phyloP scores from a whole-genome alignment of 345 rosid species.

The Trapa bicornis region DNA sequence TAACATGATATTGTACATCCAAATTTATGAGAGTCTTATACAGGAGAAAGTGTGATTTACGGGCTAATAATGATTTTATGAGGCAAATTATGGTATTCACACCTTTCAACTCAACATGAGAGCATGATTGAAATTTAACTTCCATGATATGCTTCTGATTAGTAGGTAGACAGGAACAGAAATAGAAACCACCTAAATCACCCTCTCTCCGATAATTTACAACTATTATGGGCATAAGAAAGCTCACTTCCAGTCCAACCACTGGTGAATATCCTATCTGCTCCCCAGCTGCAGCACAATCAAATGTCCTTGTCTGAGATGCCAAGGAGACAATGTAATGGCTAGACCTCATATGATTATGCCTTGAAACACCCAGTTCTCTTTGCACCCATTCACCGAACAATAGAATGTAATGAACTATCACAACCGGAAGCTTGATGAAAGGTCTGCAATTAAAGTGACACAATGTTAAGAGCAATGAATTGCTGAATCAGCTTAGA shows the following conservation, averaged over 20 bases:
- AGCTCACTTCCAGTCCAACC: slow-evolving; percentile 55
- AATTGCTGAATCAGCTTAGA: neutral
- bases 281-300: slow-evolving; percentile 63
- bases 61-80: neutral
- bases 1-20: too few relatives aligned
- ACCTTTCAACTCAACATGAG: neutral
- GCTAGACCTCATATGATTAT: slow-evolving; percentile 31
- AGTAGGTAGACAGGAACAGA: neutral
- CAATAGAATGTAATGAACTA: slow-evolving; percentile 29
- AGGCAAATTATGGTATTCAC: neutral
- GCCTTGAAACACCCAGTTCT: slow-evolving; percentile 26
- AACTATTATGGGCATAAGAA: neutral
- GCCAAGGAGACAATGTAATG: slow-evolving; percentile 43
- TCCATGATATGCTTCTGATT: neutral
- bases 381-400: slow-evolving; percentile 41
- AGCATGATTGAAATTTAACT: neutral
- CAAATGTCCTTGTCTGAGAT: slow-evolving; percentile 63
- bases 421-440: slow-evolving; percentile 46
- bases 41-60: neutral
- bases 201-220: neutral
- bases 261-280: slow-evolving; percentile 63
- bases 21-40: neutral
- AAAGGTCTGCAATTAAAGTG: slow-evolving; percentile 52
- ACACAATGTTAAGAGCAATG: neutral
- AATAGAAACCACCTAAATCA: neutral